Evolutionary conservation across 805 yeast genomes (phyloP).

Genomic region (Zygosaccharomyces lentus): DNA sequence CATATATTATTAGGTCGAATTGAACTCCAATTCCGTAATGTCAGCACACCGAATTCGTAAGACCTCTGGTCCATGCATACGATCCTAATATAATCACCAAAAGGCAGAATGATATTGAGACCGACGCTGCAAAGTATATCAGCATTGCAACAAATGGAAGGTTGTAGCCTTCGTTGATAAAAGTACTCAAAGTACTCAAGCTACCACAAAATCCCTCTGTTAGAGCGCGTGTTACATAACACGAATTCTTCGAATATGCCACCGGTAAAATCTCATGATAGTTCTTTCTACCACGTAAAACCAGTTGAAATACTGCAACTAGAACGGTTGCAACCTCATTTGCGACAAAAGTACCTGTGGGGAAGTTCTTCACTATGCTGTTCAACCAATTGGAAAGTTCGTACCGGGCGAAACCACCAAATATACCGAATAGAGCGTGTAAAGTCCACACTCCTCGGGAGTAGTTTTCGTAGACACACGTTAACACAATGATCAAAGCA

Average conservation of each 20-base stretch:
- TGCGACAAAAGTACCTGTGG: slow-evolving; percentile 49
- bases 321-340: slow-evolving; percentile 42
- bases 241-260: slow-evolving; percentile 35
- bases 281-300: slow-evolving; percentile 40
- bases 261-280: slow-evolving; percentile 26
- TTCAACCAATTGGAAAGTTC: slow-evolving; percentile 51
- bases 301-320: slow-evolving; percentile 21
- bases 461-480: slow-evolving; percentile 31
- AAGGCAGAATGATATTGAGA: slow-evolving; percentile 45
- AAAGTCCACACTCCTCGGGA: slow-evolving; percentile 71
- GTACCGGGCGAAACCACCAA: slow-evolving; percentile 61
- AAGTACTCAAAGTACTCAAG: slow-evolving; percentile 72
- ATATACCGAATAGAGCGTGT: slow-evolving; percentile 61
- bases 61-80: slow-evolving; percentile 57
- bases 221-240: slow-evolving; percentile 53
- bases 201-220: slow-evolving; percentile 68
- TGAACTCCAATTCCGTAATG: neutral
- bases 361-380: slow-evolving; percentile 42
- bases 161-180: slow-evolving; percentile 58
- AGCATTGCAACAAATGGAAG: slow-evolving; percentile 39
- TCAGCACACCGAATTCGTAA: slow-evolving; percentile 20
- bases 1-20: too few species aligned
- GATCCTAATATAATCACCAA: slow-evolving; percentile 63
- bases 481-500: slow-evolving; percentile 24
- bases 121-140: slow-evolving; percentile 47